Conservation (phyloP, 495 filamentous ascomycete species). For the Neurospora sp. region DNA sequence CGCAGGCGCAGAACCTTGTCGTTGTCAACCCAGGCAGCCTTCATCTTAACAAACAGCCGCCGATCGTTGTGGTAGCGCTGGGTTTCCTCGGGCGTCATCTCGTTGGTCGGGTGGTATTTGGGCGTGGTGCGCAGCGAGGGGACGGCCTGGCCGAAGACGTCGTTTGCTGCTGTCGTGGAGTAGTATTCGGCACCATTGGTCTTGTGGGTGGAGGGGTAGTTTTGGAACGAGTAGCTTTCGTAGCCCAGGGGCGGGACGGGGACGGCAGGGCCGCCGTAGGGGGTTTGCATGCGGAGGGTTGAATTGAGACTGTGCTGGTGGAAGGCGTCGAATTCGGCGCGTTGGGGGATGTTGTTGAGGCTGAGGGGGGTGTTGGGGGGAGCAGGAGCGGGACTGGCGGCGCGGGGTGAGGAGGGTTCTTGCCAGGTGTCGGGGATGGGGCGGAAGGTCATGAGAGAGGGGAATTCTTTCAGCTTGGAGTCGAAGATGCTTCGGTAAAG, state of each 20-base stretch:
- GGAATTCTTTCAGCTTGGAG: background rate
- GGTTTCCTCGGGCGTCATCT: background rate
- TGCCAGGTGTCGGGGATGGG: background rate
- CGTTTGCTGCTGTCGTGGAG: background rate
- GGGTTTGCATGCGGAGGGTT: background rate
- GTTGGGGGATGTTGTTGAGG: background rate
- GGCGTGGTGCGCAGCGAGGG: constrained; percentile 5
- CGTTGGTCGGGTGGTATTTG: constrained; percentile 6
- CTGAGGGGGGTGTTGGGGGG: background rate
- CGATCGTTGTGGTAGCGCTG: constrained; percentile 4
- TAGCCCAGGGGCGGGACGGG: background rate
- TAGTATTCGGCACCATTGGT: background rate
- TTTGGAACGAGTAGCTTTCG: background rate
- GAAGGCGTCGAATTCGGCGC: background rate
- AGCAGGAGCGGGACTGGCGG: background rate
- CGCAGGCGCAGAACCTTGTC: background rate
- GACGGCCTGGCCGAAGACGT: background rate
- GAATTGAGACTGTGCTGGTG: background rate
- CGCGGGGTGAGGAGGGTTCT: background rate
- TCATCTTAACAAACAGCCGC: background rate
- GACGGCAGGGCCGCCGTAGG: background rate
- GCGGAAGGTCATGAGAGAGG: background rate
- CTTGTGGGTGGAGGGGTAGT: background rate
- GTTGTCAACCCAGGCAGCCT: constrained; percentile 3
- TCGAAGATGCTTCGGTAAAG: background rate